Percentiles rank a stretch among this genome's conserved stretches.
These are phyloP conservation scores for Pholiota adiposa DNA, from an alignment of 1,284 basidiomycete genomes.

Conservation along the genomic window DNA sequence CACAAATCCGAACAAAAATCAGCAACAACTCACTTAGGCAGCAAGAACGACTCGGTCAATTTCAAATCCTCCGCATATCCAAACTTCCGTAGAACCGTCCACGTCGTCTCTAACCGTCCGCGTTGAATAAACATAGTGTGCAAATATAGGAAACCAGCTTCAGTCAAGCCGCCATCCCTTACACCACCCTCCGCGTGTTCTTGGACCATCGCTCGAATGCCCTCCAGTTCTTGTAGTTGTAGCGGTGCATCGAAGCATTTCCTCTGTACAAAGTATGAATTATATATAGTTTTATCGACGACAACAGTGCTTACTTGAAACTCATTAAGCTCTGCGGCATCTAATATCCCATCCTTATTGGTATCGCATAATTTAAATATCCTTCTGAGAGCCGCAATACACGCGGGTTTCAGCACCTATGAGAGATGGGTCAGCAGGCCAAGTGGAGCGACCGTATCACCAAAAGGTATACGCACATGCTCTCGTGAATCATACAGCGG, in stretches of 20 bases:
- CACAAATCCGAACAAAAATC: not conserved
- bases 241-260: conserved; percentile 96
- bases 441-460: conserved; percentile 3
- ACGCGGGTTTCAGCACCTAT: conserved; percentile 93
- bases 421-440: conserved; percentile 12
- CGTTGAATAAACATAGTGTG: conserved; percentile 98
- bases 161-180: conserved; percentile 82
- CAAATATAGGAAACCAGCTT: conserved; percentile 92
- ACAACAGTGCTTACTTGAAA: conserved; percentile 87
- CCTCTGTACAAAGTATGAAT: conserved; percentile 49
- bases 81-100: conserved; percentile 95
- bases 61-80: conserved; percentile 95
- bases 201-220: conserved; percentile 86
- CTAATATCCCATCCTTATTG: conserved; percentile 93
- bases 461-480: conserved; percentile 60
- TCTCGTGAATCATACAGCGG: conserved; percentile 97
- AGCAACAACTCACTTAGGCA: conserved; percentile 67
- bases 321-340: conserved; percentile 92
- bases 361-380: conserved; percentile 97
- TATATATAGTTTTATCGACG: conserved; percentile 3
- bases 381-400: conserved; percentile 84
- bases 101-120: conserved; percentile 95
- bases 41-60: conserved; percentile 86
- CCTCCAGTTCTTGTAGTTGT: conserved; percentile 91
- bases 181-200: conserved; percentile 74